Base-by-base conservation (phyloP, 345 rosid genomes). In the Salix exigua region DNA sequence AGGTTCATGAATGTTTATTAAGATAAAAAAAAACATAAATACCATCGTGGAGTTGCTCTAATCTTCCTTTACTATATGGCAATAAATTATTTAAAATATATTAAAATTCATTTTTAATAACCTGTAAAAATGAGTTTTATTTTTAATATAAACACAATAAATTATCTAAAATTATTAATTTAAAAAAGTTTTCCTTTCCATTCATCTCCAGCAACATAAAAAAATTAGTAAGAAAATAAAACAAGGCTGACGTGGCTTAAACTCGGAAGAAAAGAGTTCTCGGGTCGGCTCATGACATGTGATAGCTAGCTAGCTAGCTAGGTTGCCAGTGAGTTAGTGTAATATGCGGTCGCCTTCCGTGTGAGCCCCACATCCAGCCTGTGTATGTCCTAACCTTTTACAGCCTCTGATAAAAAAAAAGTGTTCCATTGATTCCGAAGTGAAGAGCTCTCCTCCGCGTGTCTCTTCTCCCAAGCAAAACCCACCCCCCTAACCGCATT, bases 291-390 rank as follows among this genome's bases (percentile, higher is more conserved):
- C 51, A 14, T 13, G 51, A 46, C 51, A 46, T 12, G 18, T 46
- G 50, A 14, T 44, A 3, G 50, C 50, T 3, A 44, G 17, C 50
- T 3, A 44, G 17, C 14, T 44, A 12, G 50, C 0, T 44, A 13
- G 51, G 2, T 42, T 46, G 51, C 6, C 12, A 55, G 48, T 55
- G 58, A 25, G 46, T 42, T 42, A 42, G 46, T 42, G 46, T 42
- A 14, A 18, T 62, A n/a, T 37, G 14, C 28, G 0, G 63, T 23
- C 13, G 66, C 12, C 16, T 38, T 51, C 67, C 77, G 83, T 66
- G 90, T 78, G 75, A 89, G 16, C 85, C 89, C 89, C 79, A 74
- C 80, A 0, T 53, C 88, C 91, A 86, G 88, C 63, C 93, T 88
- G 91, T 68, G 12, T 31, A 13, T n/a, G 63, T 85, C 82, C 66